phyloP scores from a whole-genome alignment of 2,329 filamentous ascomycete genomes.

The Nannizziopsis barbatae region DNA sequence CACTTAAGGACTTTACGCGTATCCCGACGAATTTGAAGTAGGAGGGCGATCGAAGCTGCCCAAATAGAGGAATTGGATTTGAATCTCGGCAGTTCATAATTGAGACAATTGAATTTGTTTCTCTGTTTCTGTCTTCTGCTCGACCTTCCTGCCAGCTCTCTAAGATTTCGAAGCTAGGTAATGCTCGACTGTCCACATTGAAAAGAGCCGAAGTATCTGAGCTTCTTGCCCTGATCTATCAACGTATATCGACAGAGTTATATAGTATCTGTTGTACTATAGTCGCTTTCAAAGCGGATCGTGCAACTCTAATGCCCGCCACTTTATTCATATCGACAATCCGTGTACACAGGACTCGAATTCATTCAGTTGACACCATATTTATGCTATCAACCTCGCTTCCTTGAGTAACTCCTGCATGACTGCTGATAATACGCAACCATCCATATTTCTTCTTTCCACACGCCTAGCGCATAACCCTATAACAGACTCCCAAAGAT shows the following conservation, averaged over 20 bases:
- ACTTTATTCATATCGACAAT: conserved; percentile 5
- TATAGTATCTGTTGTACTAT: conserved; percentile 45
- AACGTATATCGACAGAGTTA: conserved; percentile 60
- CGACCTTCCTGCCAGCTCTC: conserved; percentile 45
- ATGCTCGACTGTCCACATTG: conserved; percentile 35
- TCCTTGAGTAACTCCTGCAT: conserved; percentile 2
- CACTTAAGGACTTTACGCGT: conserved; percentile 7
- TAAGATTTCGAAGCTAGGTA: conserved; percentile 63
- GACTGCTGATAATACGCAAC: conserved; percentile 8
- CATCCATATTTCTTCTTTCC: conserved; percentile 5
- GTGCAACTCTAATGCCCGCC: conserved; percentile 17
- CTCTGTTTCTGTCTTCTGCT: conserved; percentile 17
- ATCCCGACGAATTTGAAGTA: conserved; percentile 1
- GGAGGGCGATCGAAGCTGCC: conserved; percentile 4
- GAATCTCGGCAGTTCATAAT: conserved; percentile 15
- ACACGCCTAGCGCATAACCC: conserved; percentile 5
- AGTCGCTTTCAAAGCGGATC: conserved; percentile 30
- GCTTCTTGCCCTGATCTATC: conserved; percentile 52
- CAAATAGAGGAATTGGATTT: conserved; percentile 11
- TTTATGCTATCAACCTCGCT: conserved; percentile 8
- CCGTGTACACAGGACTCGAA: conserved; percentile 8
- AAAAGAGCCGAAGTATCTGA: conserved; percentile 29
- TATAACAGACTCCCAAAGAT: neutral
- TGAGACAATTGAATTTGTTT: conserved; percentile 25
- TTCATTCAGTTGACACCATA: conserved; percentile 9